Base-by-base conservation (phyloP, 23 red algal genomes). In the Gracilaria gracilis region DNA sequence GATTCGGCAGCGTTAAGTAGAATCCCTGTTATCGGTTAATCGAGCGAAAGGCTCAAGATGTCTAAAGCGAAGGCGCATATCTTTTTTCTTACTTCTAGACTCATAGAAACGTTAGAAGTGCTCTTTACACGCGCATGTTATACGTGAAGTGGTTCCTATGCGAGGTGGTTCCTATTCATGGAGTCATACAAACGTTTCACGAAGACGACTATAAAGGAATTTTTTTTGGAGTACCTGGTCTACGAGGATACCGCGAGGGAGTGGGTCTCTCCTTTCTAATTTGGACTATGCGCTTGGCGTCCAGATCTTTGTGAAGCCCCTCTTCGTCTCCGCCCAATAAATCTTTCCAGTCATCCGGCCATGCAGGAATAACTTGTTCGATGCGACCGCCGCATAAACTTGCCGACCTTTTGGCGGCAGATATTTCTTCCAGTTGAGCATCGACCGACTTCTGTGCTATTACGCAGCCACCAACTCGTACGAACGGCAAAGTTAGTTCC, bases 371-470 rank as follows among this genome's bases (percentile, higher is more conserved):
- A 53, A 85, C 59, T 34, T 33, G 31, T 44, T 57, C 81, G 27
- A 85, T 2, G 13, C 55, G 61, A 5, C 81, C 81, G 4, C 81
- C 91, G 23, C 67, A 58, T 25, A 25, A 32, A 25, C 49, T 35
- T 13, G 80, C 35, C 4, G 82, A 83, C 11, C 73, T 82, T 24
- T 37, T 0, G 31, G 92, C 92, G 42, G 42, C 83, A 24, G n/a
- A n/a, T n/a, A 95, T 62, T 39, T 88, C 92, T 51, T 57, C 23
- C 24, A 61, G 24, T 17, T 83, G 38, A 33, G 44, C n/a, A 61
- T 84, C 84, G 27, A 95, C 74, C 37, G 64, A 54, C 72, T 98
- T 98, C 74, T 95, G 93, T 25, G 96, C 96, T 13, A 98, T 54
- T 13, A 98, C 73, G 49, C 46, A 77, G 1, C 96, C 96, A 28